Conservation (phyloP, 139 green algal species). For the Volvox africanus region DNA sequence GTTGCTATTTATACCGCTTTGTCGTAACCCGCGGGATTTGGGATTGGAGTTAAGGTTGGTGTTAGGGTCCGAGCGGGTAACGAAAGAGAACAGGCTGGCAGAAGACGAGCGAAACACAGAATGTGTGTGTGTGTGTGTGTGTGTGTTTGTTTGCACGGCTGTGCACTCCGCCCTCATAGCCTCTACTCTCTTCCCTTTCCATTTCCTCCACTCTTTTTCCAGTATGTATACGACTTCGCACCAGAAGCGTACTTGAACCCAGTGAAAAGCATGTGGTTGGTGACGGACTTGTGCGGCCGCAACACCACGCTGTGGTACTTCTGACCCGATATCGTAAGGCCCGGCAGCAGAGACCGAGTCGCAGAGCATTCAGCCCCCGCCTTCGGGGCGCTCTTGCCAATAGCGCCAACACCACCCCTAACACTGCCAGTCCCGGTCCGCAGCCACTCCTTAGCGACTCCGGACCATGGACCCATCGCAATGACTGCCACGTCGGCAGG, state of each 20-base stretch:
- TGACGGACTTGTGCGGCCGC: conserved; percentile 65
- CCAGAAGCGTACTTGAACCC: conserved; percentile 49
- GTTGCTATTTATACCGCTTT: too few relatives aligned
- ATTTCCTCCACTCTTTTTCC: neutral
- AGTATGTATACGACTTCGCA: neutral
- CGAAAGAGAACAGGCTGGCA: too few relatives aligned
- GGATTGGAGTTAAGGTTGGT: too few relatives aligned
- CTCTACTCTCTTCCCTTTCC: neutral
- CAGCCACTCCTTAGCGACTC: conserved; percentile 64
- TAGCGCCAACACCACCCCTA: neutral
- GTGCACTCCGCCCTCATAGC: neutral
- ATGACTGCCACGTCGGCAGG: conserved; percentile 78
- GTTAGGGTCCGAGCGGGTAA: too few relatives aligned
- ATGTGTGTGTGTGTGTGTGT: too few relatives aligned
- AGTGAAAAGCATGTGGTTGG: conserved; percentile 53
- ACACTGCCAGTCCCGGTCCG: neutral
- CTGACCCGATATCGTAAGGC: conserved; percentile 59
- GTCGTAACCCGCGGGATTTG: too few relatives aligned
- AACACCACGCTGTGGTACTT: conserved; percentile 88
- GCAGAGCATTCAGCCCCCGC: too few relatives aligned
- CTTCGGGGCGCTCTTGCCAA: too few relatives aligned
- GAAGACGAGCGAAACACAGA: too few relatives aligned
- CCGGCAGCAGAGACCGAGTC: neutral
- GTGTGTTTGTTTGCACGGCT: too few relatives aligned
- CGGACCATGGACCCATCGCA: conserved; percentile 84